These are phyloP conservation scores for Arthrobotrys pseudoclavata DNA, from an alignment of 2,329 filamentous ascomycete species.

Conservation along the genomic window DNA sequence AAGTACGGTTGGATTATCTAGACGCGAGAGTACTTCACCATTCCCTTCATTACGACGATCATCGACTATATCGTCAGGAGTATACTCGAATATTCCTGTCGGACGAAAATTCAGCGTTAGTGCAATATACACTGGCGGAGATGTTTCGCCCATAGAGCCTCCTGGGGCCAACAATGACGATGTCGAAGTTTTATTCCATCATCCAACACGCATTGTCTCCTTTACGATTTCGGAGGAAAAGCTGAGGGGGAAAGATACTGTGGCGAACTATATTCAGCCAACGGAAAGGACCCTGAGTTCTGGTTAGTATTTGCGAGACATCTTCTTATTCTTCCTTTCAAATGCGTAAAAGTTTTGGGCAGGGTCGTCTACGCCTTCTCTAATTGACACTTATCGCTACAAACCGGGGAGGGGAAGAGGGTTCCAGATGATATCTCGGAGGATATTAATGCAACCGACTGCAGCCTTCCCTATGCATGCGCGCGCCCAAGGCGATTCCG, in stretches of 20 bases:
- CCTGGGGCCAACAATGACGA: slow-evolving; percentile 42
- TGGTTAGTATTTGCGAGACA: slow-evolving; percentile 38
- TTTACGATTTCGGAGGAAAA: slow-evolving; percentile 50
- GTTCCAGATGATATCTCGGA: slow-evolving; percentile 11
- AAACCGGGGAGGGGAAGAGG: not conserved
- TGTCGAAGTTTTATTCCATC: slow-evolving; percentile 54
- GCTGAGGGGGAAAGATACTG: slow-evolving; percentile 39
- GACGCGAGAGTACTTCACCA: slow-evolving; percentile 32
- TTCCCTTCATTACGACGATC: slow-evolving; percentile 33
- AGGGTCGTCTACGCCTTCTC: slow-evolving; percentile 10
- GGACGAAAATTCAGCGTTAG: slow-evolving; percentile 49
- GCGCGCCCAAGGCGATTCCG: slow-evolving; percentile 13
- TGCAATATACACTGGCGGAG: slow-evolving; percentile 43
- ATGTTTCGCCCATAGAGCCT: slow-evolving; percentile 46
- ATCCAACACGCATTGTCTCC: slow-evolving; percentile 52
- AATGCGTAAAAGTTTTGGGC: slow-evolving; percentile 8
- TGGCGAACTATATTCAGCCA: slow-evolving; percentile 44
- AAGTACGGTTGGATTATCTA: slow-evolving; percentile 22
- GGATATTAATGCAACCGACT: slow-evolving; percentile 16
- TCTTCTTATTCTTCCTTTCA: slow-evolving; percentile 2
- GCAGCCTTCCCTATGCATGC: slow-evolving; percentile 29
- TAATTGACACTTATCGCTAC: slow-evolving; percentile 2
- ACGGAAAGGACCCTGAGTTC: slow-evolving; percentile 52
- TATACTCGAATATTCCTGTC: slow-evolving; percentile 8
- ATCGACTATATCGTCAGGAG: slow-evolving; percentile 33